Conservation (phyloP, 352 stramenopile genomes). For the Globisporangium okanoganense region DNA sequence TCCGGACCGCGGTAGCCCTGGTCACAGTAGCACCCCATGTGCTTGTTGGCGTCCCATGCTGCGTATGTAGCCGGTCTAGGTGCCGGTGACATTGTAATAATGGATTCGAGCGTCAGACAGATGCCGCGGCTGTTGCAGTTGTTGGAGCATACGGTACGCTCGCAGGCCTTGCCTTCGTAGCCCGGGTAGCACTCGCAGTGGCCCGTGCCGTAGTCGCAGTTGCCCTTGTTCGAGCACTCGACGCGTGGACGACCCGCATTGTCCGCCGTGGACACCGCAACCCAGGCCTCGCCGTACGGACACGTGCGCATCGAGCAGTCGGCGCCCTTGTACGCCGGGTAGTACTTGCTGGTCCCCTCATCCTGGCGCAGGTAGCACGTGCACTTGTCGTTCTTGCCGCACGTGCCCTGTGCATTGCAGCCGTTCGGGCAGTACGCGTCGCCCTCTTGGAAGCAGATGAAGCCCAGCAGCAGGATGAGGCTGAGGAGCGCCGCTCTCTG, state of each 20-base stretch:
- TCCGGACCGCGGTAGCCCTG: constrained; percentile 92
- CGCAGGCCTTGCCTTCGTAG: constrained; percentile 90
- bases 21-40: constrained; percentile 95
- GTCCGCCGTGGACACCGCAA: constrained; percentile 43
- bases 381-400: constrained; percentile 89
- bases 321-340: constrained; percentile 63
- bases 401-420: constrained; percentile 85
- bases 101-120: constrained; percentile 89
- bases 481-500: constrained; percentile 38
- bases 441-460: constrained; percentile 25
- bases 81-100: constrained; percentile 37
- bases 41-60: constrained; percentile 91
- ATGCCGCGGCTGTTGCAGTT: constrained; percentile 92
- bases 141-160: constrained; percentile 93
- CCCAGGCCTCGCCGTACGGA: constrained; percentile 65
- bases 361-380: constrained; percentile 88
- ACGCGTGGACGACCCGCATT: constrained; percentile 73
- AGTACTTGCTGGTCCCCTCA: constrained; percentile 28
- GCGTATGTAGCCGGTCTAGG: constrained; percentile 33
- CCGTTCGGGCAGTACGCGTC: constrained; percentile 77
- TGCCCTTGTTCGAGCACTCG: constrained; percentile 94
- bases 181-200: constrained; percentile 89
- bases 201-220: constrained; percentile 89
- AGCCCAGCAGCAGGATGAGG: constrained; percentile 22
- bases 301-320: constrained; percentile 83